Percentiles rank a stretch among this genome's conserved stretches.
Evolutionary conservation across 2,329 filamentous ascomycete species (phyloP).

Genomic region (Apiospora malaysiana): DNA sequence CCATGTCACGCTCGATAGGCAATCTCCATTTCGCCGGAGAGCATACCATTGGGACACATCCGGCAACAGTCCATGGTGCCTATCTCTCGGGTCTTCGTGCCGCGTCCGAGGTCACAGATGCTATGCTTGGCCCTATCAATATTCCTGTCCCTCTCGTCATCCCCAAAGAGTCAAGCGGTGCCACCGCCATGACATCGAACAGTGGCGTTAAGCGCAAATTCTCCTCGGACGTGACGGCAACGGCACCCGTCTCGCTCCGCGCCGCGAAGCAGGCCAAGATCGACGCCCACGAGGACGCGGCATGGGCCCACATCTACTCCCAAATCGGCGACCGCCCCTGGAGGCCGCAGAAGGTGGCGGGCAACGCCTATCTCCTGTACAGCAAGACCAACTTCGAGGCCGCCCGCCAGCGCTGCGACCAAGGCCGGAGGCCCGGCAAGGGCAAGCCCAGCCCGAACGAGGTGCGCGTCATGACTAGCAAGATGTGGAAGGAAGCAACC

Average conservation of each 20-base stretch:
- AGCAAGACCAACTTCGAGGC: slow-evolving; percentile 78
- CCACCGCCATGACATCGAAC: slow-evolving; percentile 38
- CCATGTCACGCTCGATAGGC: slow-evolving; percentile 83
- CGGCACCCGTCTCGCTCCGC: slow-evolving; percentile 42
- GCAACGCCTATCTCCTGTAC: slow-evolving; percentile 89
- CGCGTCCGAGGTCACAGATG: slow-evolving; percentile 83
- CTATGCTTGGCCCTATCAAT: slow-evolving; percentile 80
- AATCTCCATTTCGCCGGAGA: slow-evolving; percentile 96
- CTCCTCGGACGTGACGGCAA: slow-evolving; percentile 33
- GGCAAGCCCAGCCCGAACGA: slow-evolving; percentile 76
- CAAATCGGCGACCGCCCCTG: slow-evolving; percentile 76
- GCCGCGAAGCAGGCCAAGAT: slow-evolving; percentile 58
- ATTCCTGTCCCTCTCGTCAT: slow-evolving; percentile 78
- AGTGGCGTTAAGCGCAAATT: slow-evolving; percentile 61
- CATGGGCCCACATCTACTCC: slow-evolving; percentile 57
- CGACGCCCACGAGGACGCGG: slow-evolving; percentile 61
- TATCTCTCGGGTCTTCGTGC: slow-evolving; percentile 92
- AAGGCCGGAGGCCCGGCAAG: slow-evolving; percentile 67
- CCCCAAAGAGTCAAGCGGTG: slow-evolving; percentile 57
- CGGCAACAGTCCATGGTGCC: slow-evolving; percentile 95
- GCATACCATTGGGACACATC: slow-evolving; percentile 93
- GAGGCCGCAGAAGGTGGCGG: slow-evolving; percentile 73
- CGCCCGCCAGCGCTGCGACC: slow-evolving; percentile 65
- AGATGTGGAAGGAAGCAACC: slow-evolving; percentile 85
- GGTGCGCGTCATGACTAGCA: slow-evolving; percentile 82